Conservation (phyloP, 2,329 filamentous ascomycete genomes). For the Fusarium sp. region DNA sequence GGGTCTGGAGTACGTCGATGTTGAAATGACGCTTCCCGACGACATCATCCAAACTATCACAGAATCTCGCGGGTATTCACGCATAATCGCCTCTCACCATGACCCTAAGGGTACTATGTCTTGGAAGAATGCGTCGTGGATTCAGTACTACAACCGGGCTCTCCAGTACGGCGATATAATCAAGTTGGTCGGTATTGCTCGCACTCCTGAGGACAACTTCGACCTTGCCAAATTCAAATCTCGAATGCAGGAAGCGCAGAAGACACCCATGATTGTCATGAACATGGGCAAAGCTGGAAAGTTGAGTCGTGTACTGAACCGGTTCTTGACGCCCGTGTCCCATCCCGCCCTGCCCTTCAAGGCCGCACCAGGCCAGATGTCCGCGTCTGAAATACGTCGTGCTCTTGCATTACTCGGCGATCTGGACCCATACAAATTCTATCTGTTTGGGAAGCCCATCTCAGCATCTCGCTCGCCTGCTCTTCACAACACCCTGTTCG, state of each 20-base stretch:
- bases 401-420: conserved; percentile 82
- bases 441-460: conserved; percentile 88
- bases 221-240: conserved; percentile 82
- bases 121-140: conserved; percentile 94
- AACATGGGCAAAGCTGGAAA: conserved; percentile 94
- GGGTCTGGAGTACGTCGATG: conserved; percentile 90
- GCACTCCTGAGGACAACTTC: conserved; percentile 83
- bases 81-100: conserved; percentile 95
- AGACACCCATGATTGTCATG: conserved; percentile 88
- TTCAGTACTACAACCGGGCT: conserved; percentile 87
- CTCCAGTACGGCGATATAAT: conserved; percentile 91
- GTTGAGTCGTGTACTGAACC: conserved; percentile 88
- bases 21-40: conserved; percentile 88
- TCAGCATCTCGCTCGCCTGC: conserved; percentile 83
- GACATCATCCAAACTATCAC: conserved; percentile 75
- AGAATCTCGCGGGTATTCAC: conserved; percentile 74
- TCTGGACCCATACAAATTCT: conserved; percentile 79
- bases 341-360: conserved; percentile 91
- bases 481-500: conserved; percentile 88
- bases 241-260: conserved; percentile 76
- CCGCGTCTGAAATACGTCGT: conserved; percentile 85
- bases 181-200: conserved; percentile 89
- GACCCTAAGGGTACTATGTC: conserved; percentile 81
- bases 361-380: conserved; percentile 92
- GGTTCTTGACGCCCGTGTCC: conserved; percentile 93